Conservation (phyloP, 805 yeast genomes). For the Kodamaea nitidulidarum region DNA sequence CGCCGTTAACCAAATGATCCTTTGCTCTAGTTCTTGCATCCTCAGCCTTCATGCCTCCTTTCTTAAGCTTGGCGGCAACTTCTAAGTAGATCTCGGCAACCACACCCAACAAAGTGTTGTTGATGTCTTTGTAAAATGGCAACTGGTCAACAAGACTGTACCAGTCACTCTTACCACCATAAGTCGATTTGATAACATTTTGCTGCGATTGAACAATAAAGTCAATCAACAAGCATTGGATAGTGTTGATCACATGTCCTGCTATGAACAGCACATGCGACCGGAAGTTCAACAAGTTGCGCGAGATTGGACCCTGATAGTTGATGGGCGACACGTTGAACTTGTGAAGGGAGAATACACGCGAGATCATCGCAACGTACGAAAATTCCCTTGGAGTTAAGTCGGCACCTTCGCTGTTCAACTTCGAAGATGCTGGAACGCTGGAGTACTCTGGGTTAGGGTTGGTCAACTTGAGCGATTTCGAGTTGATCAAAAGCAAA, state of each 20-base stretch:
- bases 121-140: constrained; percentile 57
- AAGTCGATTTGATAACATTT: constrained; percentile 45
- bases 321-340: constrained; percentile 40
- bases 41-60: constrained; percentile 21
- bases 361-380: constrained; percentile 30
- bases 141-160: constrained; percentile 46
- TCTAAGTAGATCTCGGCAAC: constrained; percentile 53
- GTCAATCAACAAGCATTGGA: constrained; percentile 50
- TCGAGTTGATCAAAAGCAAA: constrained; percentile 39
- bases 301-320: constrained; percentile 65
- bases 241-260: constrained; percentile 47
- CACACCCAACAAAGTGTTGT: constrained; percentile 63
- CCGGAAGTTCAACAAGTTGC: constrained; percentile 61
- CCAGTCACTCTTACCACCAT: constrained; percentile 52
- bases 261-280: constrained; percentile 56
- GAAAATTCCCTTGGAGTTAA: constrained; percentile 41
- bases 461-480: constrained; percentile 39
- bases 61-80: constrained; percentile 28
- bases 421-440: constrained; percentile 32
- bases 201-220: constrained; percentile 43
- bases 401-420: constrained; percentile 11
- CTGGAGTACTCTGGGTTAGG: constrained; percentile 28
- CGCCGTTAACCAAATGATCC: constrained; percentile 32
- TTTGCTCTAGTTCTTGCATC: constrained; percentile 24
- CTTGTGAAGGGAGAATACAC: constrained; percentile 34